Percentiles rank a stretch among this genome's conserved stretches.
Conservation (phyloP, 1,284 basidiomycete genomes). For the Rhodotorula sp. region DNA sequence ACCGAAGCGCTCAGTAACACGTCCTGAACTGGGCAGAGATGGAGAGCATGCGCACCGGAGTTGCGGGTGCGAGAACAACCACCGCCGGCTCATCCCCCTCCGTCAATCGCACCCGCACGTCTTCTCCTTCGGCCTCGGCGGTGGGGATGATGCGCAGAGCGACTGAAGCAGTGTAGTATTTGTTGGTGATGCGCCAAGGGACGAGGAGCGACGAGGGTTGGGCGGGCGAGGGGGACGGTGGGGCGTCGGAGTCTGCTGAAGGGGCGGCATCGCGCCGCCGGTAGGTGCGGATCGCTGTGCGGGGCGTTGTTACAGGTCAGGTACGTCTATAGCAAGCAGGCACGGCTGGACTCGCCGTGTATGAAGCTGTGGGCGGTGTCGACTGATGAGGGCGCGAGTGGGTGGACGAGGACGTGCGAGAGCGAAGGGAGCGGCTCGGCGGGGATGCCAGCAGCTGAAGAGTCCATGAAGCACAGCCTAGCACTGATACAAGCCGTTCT, state of each 20-base stretch:
- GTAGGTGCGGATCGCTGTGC: background rate
- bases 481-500: too few relatives aligned
- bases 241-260: background rate
- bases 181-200: constrained; percentile 29
- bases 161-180: constrained; percentile 33
- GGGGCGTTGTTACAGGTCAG: background rate
- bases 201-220: background rate
- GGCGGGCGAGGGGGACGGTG: background rate
- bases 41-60: constrained; percentile 2
- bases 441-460: too few relatives aligned
- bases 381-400: background rate
- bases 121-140: background rate
- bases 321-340: too few relatives aligned
- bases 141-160: background rate
- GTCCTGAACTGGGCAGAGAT: too few relatives aligned
- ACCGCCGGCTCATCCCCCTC: constrained; percentile 25
- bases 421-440: background rate
- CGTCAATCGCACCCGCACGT: too few relatives aligned
- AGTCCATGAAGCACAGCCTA: too few relatives aligned
- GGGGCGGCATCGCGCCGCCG: background rate
- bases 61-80: constrained; percentile 17
- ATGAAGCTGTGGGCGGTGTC: background rate
- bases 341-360: background rate
- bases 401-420: constrained; percentile 6
- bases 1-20: too few relatives aligned